Percentiles rank a stretch among this genome's conserved stretches.
Evolutionary conservation across 192 early-diverging fungal species (phyloP).

Genomic region (Powellomyces hirtus): DNA sequence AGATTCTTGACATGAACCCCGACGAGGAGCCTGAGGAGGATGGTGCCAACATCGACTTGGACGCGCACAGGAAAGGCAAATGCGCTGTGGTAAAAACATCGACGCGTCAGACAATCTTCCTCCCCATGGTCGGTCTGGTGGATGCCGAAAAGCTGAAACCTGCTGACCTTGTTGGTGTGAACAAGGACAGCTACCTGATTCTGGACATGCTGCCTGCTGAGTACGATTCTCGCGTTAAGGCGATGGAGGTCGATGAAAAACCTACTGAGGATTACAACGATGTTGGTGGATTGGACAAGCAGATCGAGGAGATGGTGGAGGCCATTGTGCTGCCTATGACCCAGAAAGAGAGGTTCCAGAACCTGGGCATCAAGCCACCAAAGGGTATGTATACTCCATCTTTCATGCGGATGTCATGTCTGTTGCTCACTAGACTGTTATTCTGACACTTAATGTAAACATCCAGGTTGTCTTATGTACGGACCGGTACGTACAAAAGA

Average conservation of each 20-base stretch:
- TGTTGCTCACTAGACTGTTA: background rate
- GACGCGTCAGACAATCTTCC: slow-evolving; percentile 93
- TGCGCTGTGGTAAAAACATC: slow-evolving; percentile 97
- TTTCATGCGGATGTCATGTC: background rate
- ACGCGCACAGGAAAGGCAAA: slow-evolving; percentile 90
- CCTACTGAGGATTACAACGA: slow-evolving; percentile 97
- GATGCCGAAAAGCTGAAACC: slow-evolving; percentile 84
- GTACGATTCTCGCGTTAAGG: slow-evolving; percentile 96
- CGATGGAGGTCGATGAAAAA: slow-evolving; percentile 99
- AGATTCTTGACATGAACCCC: slow-evolving; percentile 91
- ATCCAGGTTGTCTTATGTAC: slow-evolving; percentile 78
- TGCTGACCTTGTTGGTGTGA: slow-evolving; percentile 96
- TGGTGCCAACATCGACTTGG: slow-evolving; percentile 89
- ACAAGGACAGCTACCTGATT: slow-evolving; percentile 96
- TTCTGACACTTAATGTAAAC: background rate
- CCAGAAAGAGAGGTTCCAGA: slow-evolving; percentile 91
- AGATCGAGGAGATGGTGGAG: slow-evolving; percentile 97
- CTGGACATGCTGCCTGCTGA: slow-evolving; percentile 95
- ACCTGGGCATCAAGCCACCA: slow-evolving; percentile 97
- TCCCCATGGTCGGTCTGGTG: slow-evolving; percentile 96
- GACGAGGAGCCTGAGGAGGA: slow-evolving; percentile 91
- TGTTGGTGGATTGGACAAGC: slow-evolving; percentile 90
- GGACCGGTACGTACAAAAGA: slow-evolving; percentile 56
- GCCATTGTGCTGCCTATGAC: slow-evolving; percentile 97
- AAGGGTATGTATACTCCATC: slow-evolving; percentile 76